Evolutionary conservation across 768 basidiomycete species (phyloP).

Genomic region (Lactifluus volemus): DNA sequence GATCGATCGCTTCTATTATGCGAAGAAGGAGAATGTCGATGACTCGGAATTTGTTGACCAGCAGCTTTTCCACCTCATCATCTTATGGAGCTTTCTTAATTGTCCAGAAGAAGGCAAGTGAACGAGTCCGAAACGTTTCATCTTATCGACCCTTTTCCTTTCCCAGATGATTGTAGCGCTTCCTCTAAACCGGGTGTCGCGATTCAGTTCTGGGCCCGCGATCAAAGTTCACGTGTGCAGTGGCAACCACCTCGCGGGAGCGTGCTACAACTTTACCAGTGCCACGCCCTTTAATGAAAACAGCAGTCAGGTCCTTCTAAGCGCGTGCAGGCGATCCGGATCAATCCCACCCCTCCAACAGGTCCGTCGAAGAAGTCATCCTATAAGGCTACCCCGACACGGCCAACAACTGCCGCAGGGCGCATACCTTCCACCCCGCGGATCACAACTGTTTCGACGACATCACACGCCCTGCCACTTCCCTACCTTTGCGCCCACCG

Average conservation of each 20-base stretch:
- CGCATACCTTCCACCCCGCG: neutral
- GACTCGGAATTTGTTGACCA: neutral
- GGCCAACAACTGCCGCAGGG: neutral
- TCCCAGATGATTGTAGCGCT: no score
- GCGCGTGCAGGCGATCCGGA: neutral
- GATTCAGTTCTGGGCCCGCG: neutral
- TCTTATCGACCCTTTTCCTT: no score
- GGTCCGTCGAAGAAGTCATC: neutral
- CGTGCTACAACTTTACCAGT: neutral
- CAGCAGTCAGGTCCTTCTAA: neutral
- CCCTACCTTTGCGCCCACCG: conserved; percentile 1
- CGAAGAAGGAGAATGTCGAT: neutral
- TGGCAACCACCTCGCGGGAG: neutral
- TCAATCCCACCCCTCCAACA: neutral
- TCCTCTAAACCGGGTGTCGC: neutral
- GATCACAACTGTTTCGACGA: neutral
- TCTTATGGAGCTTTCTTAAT: neutral
- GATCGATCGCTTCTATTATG: neutral
- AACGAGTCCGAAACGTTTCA: neutral
- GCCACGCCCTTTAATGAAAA: neutral
- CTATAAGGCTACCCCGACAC: neutral
- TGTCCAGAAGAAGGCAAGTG: neutral
- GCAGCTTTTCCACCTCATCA: neutral
- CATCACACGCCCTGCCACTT: conserved; percentile 6
- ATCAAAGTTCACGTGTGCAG: neutral